These are phyloP conservation scores for Aspergillus caelatus DNA, from an alignment of 2,329 filamentous ascomycete genomes.

Conservation along the genomic window DNA sequence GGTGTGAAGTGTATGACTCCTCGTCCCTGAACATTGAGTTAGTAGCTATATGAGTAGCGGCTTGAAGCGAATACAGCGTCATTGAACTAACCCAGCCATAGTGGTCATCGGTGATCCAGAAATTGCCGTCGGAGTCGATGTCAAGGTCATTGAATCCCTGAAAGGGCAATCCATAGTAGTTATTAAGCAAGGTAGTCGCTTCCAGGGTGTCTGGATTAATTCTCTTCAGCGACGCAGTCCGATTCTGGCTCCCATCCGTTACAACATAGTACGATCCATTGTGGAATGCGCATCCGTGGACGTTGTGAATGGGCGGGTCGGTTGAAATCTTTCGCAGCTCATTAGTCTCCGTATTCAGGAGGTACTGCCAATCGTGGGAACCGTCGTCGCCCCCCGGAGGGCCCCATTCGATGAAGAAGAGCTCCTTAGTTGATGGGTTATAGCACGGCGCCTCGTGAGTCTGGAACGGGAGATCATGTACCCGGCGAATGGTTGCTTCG, in stretches of 20 bases:
- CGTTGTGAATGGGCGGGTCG: conserved; percentile 10
- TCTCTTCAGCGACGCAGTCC: background rate
- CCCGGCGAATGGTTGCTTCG: conserved; percentile 12
- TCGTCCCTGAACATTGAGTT: background rate
- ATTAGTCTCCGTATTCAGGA: conserved; percentile 13
- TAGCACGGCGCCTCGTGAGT: conserved; percentile 13
- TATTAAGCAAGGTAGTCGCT: conserved; percentile 10
- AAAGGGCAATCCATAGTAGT: conserved; percentile 12
- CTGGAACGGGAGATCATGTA: conserved; percentile 14
- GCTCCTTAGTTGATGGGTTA: conserved; percentile 10
- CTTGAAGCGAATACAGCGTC: background rate
- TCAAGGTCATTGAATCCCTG: conserved; percentile 16
- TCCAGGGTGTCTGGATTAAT: background rate
- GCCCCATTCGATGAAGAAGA: conserved; percentile 20
- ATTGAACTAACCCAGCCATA: conserved; percentile 8
- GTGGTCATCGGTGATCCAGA: conserved; percentile 13
- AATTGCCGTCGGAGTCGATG: conserved; percentile 12
- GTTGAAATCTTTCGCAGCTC: conserved; percentile 12
- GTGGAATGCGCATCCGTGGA: conserved; percentile 11
- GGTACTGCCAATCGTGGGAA: conserved; percentile 16
- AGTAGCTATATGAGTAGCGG: background rate
- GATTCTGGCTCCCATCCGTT: background rate
- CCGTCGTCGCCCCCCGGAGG: conserved; percentile 15
- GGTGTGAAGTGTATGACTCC: background rate
- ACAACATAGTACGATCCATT: conserved; percentile 1